Percentiles rank a stretch among this genome's conserved stretches.
Conservation (phyloP, 2,329 filamentous ascomycete species). For the Diplodia seriata region DNA sequence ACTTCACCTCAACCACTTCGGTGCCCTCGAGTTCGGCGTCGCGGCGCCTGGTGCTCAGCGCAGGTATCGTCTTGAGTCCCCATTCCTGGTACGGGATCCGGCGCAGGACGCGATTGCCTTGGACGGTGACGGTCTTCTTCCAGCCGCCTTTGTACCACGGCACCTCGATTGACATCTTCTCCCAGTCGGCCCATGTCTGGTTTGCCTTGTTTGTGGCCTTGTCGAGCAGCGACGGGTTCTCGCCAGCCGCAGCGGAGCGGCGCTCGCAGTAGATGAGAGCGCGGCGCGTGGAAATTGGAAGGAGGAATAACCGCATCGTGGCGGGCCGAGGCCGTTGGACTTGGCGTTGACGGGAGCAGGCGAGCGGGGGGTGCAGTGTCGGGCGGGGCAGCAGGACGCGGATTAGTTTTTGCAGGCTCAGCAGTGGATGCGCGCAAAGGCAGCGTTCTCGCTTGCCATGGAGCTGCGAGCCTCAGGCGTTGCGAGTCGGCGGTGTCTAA, state of each 20-base stretch:
- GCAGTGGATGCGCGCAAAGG: slow-evolving; percentile 17
- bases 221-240: slow-evolving; percentile 69
- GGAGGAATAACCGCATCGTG: slow-evolving; percentile 87
- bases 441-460: slow-evolving; percentile 14
- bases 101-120: slow-evolving; percentile 84
- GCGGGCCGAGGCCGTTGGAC: neutral
- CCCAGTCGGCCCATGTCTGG: slow-evolving; percentile 84
- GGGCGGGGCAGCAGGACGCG: slow-evolving; percentile 34
- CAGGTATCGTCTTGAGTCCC: slow-evolving; percentile 93
- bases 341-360: slow-evolving; percentile 6
- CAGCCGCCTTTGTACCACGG: slow-evolving; percentile 62
- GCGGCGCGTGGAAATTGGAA: slow-evolving; percentile 89
- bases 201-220: slow-evolving; percentile 74
- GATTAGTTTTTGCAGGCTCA: slow-evolving; percentile 4
- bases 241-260: slow-evolving; percentile 57
- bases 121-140: slow-evolving; percentile 85
- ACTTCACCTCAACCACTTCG: slow-evolving; percentile 75
- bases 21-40: slow-evolving; percentile 68
- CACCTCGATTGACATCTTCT: slow-evolving; percentile 67
- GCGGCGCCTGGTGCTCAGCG: slow-evolving; percentile 71
- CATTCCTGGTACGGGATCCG: slow-evolving; percentile 97
- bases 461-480: slow-evolving; percentile 33
- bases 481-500: neutral
- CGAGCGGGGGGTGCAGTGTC: slow-evolving; percentile 31
- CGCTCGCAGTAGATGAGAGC: slow-evolving; percentile 92